Evolutionary conservation across 2,329 filamentous ascomycete genomes (phyloP), one percentile per base, ranked within the genome.

Genomic region (Ophidiomyces ophidiicola): DNA sequence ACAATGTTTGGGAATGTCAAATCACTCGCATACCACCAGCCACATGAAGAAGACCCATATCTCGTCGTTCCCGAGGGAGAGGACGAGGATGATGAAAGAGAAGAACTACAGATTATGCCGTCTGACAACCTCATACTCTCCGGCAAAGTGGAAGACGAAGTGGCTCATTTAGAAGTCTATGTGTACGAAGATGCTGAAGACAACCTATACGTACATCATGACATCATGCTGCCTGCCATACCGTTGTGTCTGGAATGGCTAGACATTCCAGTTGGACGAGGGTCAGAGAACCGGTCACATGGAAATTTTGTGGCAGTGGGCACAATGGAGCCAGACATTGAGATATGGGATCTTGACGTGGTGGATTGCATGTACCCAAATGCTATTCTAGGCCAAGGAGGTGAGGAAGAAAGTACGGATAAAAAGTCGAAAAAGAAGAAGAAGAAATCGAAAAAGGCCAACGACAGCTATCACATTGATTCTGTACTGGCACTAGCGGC

Each of bases 301-400:
- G 90, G 83, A 41, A 98, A 94, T 65, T 94, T 88, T 50, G 87
- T 94, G 15, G 90, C 90, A 4, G 76, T 98, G 25, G 90, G 87
- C 42, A 96, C 90, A 3, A 94, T 96, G 77, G 88, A 96, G 56
- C 88, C 90, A 1, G 90, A 98, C 55, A 98, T 98, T 51, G 90
- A 98, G 67, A 78, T 98, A 39, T 98, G 90, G 90, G 87, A 98
- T 57, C 70, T 98, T 38, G 90, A 98, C 58, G 81, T 86, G 5
- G 78, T 98, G 37, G 90, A 98, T 65, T 83, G 82, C 75, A 93
- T 98, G 82, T 98, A 94, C 56, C 90, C 90, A 15, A 93, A 94
- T 57, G 87, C 88, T 6, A 92, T 98, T 47, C 76, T 98, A 4
- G 90, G 90, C 6, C 82, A 88, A 55, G 77, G 74, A 40, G 66